These are phyloP conservation scores for Populus nigra DNA, from an alignment of 345 rosid genomes.

Conservation along the genomic window DNA sequence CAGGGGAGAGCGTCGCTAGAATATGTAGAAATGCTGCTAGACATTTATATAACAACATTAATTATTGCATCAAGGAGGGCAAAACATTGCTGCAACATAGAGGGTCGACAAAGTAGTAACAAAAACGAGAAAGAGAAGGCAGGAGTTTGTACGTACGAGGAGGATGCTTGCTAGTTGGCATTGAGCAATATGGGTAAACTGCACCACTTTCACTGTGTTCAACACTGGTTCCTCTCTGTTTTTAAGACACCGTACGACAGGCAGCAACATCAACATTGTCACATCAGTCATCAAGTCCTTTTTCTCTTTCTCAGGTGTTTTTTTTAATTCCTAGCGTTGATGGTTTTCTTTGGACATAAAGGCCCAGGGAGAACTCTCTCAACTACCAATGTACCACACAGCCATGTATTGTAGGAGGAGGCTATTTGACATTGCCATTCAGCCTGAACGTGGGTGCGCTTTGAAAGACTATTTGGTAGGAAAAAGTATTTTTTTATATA, in stretches of 20 bases:
- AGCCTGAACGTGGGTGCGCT: too few species aligned
- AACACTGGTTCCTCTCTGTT: conserved; percentile 12
- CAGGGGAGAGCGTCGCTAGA: too few species aligned
- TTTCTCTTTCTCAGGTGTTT: background rate
- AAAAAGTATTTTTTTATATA: too few species aligned
- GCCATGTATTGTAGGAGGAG: background rate
- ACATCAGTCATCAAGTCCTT: conserved; percentile 1
- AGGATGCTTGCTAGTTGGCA: background rate
- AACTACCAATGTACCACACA: background rate
- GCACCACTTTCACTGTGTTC: conserved; percentile 34
- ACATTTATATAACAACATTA: background rate
- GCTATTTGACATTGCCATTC: too few species aligned
- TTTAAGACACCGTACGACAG: conserved; percentile 12
- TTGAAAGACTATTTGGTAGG: too few species aligned
- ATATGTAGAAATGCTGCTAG: background rate
- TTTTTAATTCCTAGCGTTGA: background rate
- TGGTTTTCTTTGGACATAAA: background rate
- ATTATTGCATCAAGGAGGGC: background rate
- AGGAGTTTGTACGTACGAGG: conserved; percentile 17
- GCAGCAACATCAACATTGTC: conserved; percentile 21
- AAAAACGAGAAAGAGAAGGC: background rate
- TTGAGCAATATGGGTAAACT: background rate
- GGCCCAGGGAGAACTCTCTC: background rate
- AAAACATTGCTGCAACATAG: background rate
- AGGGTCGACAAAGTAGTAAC: background rate